Percentiles rank a stretch among this genome's conserved stretches.
Evolutionary conservation across 495 filamentous ascomycete genomes (phyloP).

Genomic region (Penicillium diatomitis): DNA sequence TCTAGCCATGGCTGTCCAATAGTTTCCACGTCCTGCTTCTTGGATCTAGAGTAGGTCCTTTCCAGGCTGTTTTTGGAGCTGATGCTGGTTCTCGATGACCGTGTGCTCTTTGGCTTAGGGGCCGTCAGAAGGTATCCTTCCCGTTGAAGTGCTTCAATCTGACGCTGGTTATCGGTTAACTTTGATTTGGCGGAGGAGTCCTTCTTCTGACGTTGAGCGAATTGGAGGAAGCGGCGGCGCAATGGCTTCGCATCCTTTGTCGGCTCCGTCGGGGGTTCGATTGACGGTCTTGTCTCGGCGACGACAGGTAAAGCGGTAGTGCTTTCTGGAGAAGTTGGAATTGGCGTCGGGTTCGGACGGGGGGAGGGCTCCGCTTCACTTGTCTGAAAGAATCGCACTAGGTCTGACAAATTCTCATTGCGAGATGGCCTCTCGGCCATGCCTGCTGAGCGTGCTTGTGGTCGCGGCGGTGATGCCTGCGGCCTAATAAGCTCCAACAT

Average conservation of each 20-base stretch:
- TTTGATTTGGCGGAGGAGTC: conserved; percentile 18
- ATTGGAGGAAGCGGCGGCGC: conserved; percentile 33
- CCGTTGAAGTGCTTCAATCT: conserved; percentile 29
- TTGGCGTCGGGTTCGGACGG: conserved; percentile 1
- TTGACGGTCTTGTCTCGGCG: conserved; percentile 4
- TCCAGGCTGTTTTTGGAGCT: conserved; percentile 13
- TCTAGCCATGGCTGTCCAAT: conserved; percentile 36
- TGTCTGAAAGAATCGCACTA: conserved; percentile 32
- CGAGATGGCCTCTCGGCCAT: conserved; percentile 16
- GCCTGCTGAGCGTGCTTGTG: conserved; percentile 19
- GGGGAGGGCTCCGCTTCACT: conserved; percentile 16
- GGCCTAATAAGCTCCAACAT: conserved; percentile 6
- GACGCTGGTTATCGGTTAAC: conserved; percentile 20
- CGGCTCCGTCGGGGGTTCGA: neutral
- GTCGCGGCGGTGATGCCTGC: conserved; percentile 10
- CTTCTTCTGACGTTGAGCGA: conserved; percentile 32
- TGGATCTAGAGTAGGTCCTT: conserved; percentile 19
- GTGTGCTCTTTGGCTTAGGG: conserved; percentile 2
- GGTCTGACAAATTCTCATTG: conserved; percentile 28
- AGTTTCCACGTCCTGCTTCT: conserved; percentile 28
- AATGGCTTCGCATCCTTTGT: conserved; percentile 21
- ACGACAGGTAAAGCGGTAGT: conserved; percentile 16
- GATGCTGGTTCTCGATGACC: conserved; percentile 4
- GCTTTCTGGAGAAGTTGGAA: conserved; percentile 7
- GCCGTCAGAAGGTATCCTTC: conserved; percentile 24